A percentile compares a stretch with the other conserved stretches of the same genome.
Evolutionary conservation across 164 flowering plant genomes (phyloP).

Genomic region (Stephania yunnanensis): DNA sequence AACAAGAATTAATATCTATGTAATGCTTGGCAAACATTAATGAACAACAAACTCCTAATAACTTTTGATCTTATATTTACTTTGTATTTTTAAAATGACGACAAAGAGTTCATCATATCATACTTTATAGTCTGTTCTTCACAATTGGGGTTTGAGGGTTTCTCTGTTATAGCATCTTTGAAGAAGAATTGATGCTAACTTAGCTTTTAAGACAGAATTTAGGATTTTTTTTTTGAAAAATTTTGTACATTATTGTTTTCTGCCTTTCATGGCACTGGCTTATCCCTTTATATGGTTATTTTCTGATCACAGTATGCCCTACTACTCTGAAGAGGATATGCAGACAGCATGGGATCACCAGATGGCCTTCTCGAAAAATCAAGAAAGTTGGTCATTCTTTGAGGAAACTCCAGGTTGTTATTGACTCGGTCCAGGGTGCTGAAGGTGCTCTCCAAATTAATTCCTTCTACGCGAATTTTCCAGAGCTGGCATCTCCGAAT

Average conservation of each 20-base stretch:
- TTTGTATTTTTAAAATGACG: no score
- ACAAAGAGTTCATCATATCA: no score
- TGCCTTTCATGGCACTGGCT: neutral
- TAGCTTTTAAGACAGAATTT: no score
- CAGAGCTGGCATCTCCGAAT: constrained; percentile 52
- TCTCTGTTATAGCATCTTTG: no score
- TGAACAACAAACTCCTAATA: no score
- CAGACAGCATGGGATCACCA: constrained; percentile 74
- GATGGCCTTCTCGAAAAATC: constrained; percentile 92
- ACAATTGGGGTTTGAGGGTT: no score
- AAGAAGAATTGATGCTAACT: no score
- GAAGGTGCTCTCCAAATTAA: constrained; percentile 54
- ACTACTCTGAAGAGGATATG: constrained; percentile 90
- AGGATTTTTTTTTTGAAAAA: no score
- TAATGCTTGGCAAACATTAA: no score
- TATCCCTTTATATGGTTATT: neutral
- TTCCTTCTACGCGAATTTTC: constrained; percentile 61
- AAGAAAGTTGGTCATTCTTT: constrained; percentile 85
- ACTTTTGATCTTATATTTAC: no score
- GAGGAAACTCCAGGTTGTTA: constrained; percentile 65
- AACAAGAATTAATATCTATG: no score
- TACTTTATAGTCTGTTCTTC: no score
- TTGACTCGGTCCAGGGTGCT: constrained; percentile 76
- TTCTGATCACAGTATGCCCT: constrained; percentile 63
- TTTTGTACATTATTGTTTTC: neutral